Conservation (phyloP, 2,329 filamentous ascomycete species). For the Pseudogymnoascus sp. region DNA sequence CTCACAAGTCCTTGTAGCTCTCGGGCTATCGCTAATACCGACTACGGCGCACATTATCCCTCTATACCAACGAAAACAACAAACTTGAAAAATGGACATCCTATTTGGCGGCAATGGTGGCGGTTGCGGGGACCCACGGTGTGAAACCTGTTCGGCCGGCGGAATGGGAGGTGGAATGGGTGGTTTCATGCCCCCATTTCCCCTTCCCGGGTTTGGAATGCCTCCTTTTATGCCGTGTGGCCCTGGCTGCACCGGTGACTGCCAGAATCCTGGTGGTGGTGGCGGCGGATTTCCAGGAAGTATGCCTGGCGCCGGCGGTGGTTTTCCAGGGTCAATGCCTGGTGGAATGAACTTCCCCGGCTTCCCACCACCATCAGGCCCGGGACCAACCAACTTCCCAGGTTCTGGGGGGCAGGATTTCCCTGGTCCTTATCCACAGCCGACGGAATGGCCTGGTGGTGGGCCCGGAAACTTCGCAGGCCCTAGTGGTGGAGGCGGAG, state of each 20-base stretch:
- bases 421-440: neutral
- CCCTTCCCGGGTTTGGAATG: neutral
- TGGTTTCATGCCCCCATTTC: neutral
- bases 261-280: neutral
- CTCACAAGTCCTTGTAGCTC: neutral
- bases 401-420: neutral
- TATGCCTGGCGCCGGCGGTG: neutral
- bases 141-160: neutral
- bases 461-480: neutral
- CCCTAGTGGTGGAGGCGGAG: neutral
- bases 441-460: neutral
- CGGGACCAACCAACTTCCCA: neutral
- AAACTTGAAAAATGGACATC: neutral
- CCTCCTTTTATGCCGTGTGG: constrained; percentile 1
- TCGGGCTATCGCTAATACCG: neutral
- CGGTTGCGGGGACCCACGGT: neutral
- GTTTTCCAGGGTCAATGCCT: neutral
- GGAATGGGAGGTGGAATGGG: neutral
- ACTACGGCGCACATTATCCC: neutral
- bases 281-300: neutral
- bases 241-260: neutral
- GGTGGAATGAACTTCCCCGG: neutral
- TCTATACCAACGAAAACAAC: neutral
- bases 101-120: neutral
- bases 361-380: neutral